These are phyloP conservation scores for Cystofilobasidium capitatum DNA, from an alignment of 768 basidiomycete genomes.

Conservation along the genomic window DNA sequence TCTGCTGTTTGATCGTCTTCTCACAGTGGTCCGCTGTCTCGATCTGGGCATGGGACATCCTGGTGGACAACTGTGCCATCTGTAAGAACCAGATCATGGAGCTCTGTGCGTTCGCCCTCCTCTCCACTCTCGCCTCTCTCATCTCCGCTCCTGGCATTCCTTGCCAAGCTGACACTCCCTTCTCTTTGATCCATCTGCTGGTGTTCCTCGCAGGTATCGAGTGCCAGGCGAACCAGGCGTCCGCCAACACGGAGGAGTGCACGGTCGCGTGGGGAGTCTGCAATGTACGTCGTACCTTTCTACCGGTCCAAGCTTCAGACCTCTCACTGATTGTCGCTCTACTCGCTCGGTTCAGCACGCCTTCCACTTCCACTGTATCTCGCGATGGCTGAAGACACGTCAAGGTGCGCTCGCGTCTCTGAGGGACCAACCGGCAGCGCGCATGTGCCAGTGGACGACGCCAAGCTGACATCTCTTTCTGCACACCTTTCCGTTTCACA, in stretches of 20 bases:
- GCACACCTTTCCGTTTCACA: conserved; percentile 16
- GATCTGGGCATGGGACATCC: conserved; percentile 99
- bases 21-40: conserved; percentile 95
- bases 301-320: background rate
- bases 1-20: background rate
- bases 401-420: conserved; percentile 34
- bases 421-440: background rate
- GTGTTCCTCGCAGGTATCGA: conserved; percentile 66
- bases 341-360: conserved; percentile 58
- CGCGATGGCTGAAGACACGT: conserved; percentile 90
- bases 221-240: conserved; percentile 97
- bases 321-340: conserved; percentile 14
- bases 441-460: background rate
- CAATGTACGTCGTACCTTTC: conserved; percentile 52
- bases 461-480: background rate
- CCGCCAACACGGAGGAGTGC: conserved; percentile 69
- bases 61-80: conserved; percentile 98
- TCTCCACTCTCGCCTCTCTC: background rate
- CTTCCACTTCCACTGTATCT: conserved; percentile 99
- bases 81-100: conserved; percentile 99
- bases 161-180: background rate
- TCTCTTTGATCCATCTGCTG: conserved; percentile 1
- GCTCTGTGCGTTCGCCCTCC: conserved; percentile 57
- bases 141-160: background rate
- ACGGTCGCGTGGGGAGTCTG: conserved; percentile 99